phyloP scores from a whole-genome alignment of 345 rosid genomes.

The Boechera divaricarpa region DNA sequence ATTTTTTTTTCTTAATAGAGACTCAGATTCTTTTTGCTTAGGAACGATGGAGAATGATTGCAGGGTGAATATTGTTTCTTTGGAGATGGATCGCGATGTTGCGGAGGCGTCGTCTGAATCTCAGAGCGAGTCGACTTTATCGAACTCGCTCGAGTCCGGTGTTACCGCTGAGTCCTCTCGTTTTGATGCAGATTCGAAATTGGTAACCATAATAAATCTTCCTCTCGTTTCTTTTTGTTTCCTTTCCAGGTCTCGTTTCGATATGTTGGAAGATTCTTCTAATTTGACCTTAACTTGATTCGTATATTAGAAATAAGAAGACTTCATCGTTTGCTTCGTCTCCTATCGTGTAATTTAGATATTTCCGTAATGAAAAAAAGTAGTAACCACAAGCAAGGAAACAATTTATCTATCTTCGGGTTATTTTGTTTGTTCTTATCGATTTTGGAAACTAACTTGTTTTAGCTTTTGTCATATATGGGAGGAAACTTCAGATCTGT shows the following conservation, averaged over 20 bases:
- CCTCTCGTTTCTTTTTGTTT: background rate
- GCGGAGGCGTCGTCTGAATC: constrained; percentile 33
- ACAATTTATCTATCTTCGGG: background rate
- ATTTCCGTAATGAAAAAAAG: background rate
- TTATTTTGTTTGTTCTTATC: constrained; percentile 8
- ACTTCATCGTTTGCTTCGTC: background rate
- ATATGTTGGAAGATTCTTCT: constrained; percentile 15
- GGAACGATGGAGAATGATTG: constrained; percentile 36
- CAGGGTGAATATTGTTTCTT: constrained; percentile 35
- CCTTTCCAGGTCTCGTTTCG: background rate
- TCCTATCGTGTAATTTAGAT: background rate
- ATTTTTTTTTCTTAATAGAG: background rate
- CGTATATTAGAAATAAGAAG: background rate
- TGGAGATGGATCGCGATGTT: constrained; percentile 47
- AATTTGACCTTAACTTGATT: constrained; percentile 12
- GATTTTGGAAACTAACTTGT: constrained; percentile 23
- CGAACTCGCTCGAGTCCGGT: constrained; percentile 54
- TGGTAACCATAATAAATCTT: constrained; percentile 42
- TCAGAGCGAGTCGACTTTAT: constrained; percentile 43
- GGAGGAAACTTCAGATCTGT: constrained; percentile 33
- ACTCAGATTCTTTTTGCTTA: background rate
- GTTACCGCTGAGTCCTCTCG: constrained; percentile 44
- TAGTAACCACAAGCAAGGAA: background rate
- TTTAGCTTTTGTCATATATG: background rate
- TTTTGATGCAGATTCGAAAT: constrained; percentile 29